Base-by-base conservation (phyloP, 345 rosid genomes). In the Iberis pinnata region DNA sequence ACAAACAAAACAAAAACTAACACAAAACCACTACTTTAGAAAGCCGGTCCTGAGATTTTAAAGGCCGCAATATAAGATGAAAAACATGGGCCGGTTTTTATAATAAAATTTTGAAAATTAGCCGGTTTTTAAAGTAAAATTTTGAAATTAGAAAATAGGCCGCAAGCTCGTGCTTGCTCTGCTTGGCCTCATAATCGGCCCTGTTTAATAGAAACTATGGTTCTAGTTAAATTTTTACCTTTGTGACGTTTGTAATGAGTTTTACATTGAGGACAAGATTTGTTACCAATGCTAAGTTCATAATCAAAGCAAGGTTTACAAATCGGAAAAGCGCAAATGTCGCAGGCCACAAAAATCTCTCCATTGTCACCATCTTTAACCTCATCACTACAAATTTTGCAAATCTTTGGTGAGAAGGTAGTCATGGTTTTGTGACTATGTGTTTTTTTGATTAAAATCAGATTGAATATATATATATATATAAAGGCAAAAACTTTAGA, bases 301-400 rank as follows among this genome's bases (percentile, higher is more conserved):
- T 87, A 92, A 56, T 79, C 95, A 41, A 84, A 92, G 59, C 98
- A 92, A 53, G 96, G 89, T 60, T 60, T 74, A 53, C 98, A 92
- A 54, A 92, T 86, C 0, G 98, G 95, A 71, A 79, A 92, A 2
- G 79, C 76, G 24, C 96, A 87, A 20, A 78, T 86, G 15, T 75
- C 72, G 26, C 98, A 92, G 8, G 96, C 98, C 6, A 77, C 83
- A 43, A 92, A 87, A 41, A 51, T 8, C 43, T 64, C 68, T 3
- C 96, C 96, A 53, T 81, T 76, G 39, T 81, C 86, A 9, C 46
- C 57, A 3, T 55, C 53, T 43, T 72, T 89, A 22, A 92, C 70
- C 65, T 81, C 89, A 24, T 92, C 96, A 15, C 95, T 82, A 38
- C 98, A 92, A 12, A 87, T 81, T 32, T 76, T 73, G 63, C 98